Evolutionary conservation across 2,329 filamentous ascomycete genomes (phyloP), one percentile per base, ranked within the genome.

Genomic region (Sporothrix pseudoabietina): DNA sequence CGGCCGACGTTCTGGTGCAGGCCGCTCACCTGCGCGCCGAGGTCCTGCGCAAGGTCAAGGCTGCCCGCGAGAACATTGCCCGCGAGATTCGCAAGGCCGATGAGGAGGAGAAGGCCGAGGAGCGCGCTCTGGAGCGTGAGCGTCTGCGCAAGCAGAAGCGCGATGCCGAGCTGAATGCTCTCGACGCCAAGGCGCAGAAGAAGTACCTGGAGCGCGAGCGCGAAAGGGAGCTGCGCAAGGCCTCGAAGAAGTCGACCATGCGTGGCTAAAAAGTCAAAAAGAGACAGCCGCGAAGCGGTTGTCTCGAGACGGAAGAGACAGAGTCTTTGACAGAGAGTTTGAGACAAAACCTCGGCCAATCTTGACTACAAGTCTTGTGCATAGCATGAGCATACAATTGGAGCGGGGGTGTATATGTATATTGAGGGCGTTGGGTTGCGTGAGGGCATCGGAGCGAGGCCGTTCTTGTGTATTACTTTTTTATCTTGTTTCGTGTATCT

Each of bases 91-190:
- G 92, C 81, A 94, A 92, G 83, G 84, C 88, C 0, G 89, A 91
- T 71, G 94, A 98, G 76, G 93, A 93, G 75, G 87, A 90, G 79
- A 94, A 94, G 85, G 91, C 89, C 80, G 92, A 94, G 84, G 91
- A 94, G 85, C 87, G 93, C 32, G 87, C 90, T 65, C 78, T 86
- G 26, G 91, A 94, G 83, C 87, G 91, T 75, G 91, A 94, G 80
- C 89, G 88, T 82, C 85, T 91, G 81, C 94, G 91, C 83, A 97
- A 98, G 85, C 90, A 92, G 79, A 97, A 98, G 87, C 89, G 94
- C 71, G 95, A 98, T 78, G 90, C 91, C 77, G 90, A 94, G 80
- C 87, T 96, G 76, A 92, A 90, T 79, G 87, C 87, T 14, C 87
- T 95, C 78, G 91, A 91, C 78, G 92, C 93, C 72, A 94, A 94